A percentile compares a stretch with the other conserved stretches of the same genome.
Evolutionary conservation across 2,329 filamentous ascomycete species (phyloP).

Genomic region (Neopestalotiopsis clavispora): DNA sequence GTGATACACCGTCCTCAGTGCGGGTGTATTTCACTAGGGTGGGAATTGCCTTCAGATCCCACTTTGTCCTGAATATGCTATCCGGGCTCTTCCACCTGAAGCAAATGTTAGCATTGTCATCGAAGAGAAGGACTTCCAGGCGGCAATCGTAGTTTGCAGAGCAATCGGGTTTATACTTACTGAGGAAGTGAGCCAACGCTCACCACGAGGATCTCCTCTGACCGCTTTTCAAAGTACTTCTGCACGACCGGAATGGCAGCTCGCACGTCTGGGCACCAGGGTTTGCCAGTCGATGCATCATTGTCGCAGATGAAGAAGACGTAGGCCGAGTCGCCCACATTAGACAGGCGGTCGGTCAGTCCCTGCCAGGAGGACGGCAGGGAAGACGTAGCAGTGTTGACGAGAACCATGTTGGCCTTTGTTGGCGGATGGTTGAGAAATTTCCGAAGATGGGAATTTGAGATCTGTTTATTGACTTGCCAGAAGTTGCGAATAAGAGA

Average conservation of each 20-base stretch:
- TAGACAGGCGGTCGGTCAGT: constrained; percentile 2
- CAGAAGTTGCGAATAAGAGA: not conserved
- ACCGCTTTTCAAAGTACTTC: constrained; percentile 15
- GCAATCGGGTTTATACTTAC: not conserved
- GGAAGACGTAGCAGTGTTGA: constrained; percentile 3
- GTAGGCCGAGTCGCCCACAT: constrained; percentile 12
- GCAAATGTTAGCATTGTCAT: not conserved
- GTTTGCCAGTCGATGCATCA: constrained; percentile 9
- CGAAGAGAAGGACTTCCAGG: not conserved
- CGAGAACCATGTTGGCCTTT: constrained; percentile 4
- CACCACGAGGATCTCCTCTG: constrained; percentile 8
- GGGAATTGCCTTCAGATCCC: constrained; percentile 10
- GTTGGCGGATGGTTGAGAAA: not conserved
- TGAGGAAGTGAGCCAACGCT: constrained; percentile 1
- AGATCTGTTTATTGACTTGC: not conserved
- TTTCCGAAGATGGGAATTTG: not conserved
- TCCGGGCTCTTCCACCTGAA: constrained; percentile 7
- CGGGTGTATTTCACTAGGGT: constrained; percentile 12
- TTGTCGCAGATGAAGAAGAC: constrained; percentile 16
- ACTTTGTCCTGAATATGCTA: constrained; percentile 6
- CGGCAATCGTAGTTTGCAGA: not conserved
- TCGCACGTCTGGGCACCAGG: constrained; percentile 17
- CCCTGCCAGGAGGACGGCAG: constrained; percentile 14
- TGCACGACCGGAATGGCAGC: constrained; percentile 13
- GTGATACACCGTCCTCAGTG: constrained; percentile 1